These are phyloP conservation scores for Vitis hybrid DNA, from an alignment of 177 flowering plant genomes.

Conservation along the genomic window DNA sequence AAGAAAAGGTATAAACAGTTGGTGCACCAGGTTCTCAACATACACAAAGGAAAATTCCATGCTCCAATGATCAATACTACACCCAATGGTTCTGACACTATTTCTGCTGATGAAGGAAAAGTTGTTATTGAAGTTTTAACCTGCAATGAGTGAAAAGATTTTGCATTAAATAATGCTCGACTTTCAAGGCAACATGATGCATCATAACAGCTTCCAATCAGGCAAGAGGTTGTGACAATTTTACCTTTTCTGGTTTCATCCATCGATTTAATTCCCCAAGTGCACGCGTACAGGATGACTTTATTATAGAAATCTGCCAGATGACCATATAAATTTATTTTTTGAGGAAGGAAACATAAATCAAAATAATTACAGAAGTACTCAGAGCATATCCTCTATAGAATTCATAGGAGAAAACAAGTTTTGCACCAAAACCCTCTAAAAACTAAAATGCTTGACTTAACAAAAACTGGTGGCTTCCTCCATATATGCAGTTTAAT, in stretches of 20 bases:
- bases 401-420: no score
- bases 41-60: slow-evolving; percentile 75
- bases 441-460: no score
- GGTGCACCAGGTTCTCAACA: slow-evolving; percentile 11
- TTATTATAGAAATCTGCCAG: slow-evolving; percentile 40
- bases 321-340: slow-evolving; percentile 4
- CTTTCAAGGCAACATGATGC: not conserved
- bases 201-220: not conserved
- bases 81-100: slow-evolving; percentile 66
- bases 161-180: not conserved
- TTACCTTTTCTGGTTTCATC: slow-evolving; percentile 65
- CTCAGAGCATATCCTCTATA: no score
- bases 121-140: slow-evolving; percentile 46
- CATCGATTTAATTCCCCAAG: slow-evolving; percentile 45
- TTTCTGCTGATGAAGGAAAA: slow-evolving; percentile 65
- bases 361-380: not conserved
- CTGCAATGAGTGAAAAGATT: slow-evolving; percentile 29
- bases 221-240: not conserved
- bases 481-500: no score
- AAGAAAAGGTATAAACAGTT: not conserved
- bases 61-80: slow-evolving; percentile 59
- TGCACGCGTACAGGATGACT: slow-evolving; percentile 32
- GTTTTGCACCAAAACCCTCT: no score
- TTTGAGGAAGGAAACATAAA: not conserved
- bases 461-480: no score